These are phyloP conservation scores for Leccinum sublutescens DNA, from an alignment of 768 basidiomycete species.

Conservation along the genomic window DNA sequence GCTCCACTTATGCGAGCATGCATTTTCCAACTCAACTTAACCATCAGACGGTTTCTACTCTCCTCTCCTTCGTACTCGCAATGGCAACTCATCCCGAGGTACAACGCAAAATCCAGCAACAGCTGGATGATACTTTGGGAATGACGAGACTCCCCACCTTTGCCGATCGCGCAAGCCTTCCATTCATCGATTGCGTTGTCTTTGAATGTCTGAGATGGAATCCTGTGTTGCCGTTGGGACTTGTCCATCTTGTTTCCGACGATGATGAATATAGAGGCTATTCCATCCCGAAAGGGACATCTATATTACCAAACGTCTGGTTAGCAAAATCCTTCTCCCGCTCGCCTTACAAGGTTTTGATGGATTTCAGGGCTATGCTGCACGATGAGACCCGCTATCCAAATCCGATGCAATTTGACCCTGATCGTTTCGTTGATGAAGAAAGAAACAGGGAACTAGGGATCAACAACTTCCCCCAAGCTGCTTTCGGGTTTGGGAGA, in stretches of 20 bases:
- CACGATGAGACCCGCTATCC: conserved; percentile 40
- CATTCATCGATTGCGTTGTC: conserved; percentile 37
- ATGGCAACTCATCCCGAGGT: conserved; percentile 54
- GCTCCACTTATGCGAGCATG: conserved; percentile 25
- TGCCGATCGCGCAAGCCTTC: conserved; percentile 40
- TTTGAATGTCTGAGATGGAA: conserved; percentile 43
- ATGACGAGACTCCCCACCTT: conserved; percentile 45
- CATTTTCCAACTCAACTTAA: conserved; percentile 8
- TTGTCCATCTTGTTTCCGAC: conserved; percentile 25
- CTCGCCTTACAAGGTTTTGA: conserved; percentile 17
- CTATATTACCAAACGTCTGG: conserved; percentile 49
- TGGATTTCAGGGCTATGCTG: conserved; percentile 38
- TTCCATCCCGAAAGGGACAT: conserved; percentile 44
- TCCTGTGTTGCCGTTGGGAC: conserved; percentile 33
- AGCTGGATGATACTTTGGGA: conserved; percentile 50
- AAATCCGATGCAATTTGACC: conserved; percentile 40
- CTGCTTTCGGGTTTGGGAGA: conserved; percentile 43
- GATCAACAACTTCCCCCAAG: conserved; percentile 36
- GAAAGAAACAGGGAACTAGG: conserved; percentile 27
- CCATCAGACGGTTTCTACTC: conserved; percentile 46
- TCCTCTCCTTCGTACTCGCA: conserved; percentile 51
- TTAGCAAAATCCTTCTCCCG: conserved; percentile 18
- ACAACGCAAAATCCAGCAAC: conserved; percentile 46
- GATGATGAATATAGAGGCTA: conserved; percentile 48
- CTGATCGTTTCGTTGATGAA: conserved; percentile 35